These are phyloP conservation scores for Stagonosporopsis rhizophila DNA, from an alignment of 2,329 filamentous ascomycete genomes.

Conservation along the genomic window DNA sequence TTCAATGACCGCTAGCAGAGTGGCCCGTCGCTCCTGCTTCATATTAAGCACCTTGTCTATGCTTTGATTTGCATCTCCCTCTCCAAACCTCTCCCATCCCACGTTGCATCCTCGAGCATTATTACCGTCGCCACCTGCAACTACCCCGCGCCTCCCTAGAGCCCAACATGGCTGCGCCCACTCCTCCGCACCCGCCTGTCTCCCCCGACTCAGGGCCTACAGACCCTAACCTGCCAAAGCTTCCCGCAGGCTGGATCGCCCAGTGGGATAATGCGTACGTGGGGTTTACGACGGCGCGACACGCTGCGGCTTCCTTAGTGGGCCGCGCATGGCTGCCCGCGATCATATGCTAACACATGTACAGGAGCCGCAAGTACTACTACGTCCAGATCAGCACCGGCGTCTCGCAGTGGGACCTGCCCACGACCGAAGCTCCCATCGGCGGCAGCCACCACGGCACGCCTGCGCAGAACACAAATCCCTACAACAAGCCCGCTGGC, in stretches of 20 bases:
- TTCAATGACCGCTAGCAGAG: conserved; percentile 29
- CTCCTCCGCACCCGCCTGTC: conserved; percentile 46
- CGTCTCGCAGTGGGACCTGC: conserved; percentile 76
- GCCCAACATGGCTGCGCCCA: conserved; percentile 43
- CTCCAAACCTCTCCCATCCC: neutral
- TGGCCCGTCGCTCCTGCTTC: conserved; percentile 13
- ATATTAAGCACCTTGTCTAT: conserved; percentile 13
- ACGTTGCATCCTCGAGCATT: neutral
- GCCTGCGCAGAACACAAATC: conserved; percentile 60
- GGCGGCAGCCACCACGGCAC: conserved; percentile 61
- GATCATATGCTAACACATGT: conserved; percentile 29
- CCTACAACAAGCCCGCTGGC: conserved; percentile 63
- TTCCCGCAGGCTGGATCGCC: conserved; percentile 51
- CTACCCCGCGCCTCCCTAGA: conserved; percentile 8
- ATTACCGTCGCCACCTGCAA: conserved; percentile 11
- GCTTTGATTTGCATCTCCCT: conserved; percentile 3
- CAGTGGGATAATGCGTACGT: conserved; percentile 51
- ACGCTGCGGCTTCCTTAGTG: conserved; percentile 22
- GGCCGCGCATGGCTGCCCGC: conserved; percentile 22
- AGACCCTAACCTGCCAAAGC: conserved; percentile 47
- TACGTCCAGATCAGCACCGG: conserved; percentile 75
- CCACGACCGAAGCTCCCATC: conserved; percentile 69
- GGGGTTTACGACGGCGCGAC: neutral
- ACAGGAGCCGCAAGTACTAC: conserved; percentile 51
- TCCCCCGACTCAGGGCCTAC: conserved; percentile 51